Evolutionary conservation across 768 basidiomycete species (phyloP).

Genomic region (Pholiota microspora): DNA sequence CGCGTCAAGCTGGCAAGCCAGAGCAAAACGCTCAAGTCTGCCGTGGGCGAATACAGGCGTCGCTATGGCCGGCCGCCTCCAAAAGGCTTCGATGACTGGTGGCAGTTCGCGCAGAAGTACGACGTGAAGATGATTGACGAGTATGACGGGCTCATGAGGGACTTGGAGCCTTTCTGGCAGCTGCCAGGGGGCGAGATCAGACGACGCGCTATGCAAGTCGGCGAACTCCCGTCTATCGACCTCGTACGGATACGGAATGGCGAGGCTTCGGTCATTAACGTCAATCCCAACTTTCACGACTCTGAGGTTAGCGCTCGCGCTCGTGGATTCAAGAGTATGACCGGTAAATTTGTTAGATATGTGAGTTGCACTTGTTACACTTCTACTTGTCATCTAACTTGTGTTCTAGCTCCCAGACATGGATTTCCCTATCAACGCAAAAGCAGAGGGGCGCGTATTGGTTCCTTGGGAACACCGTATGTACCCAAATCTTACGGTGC

Average conservation of each 20-base stretch:
- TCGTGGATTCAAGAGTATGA: conserved; percentile 71
- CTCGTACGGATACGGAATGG: conserved; percentile 79
- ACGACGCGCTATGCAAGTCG: conserved; percentile 61
- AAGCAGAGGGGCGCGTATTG: conserved; percentile 90
- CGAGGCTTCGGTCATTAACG: conserved; percentile 52
- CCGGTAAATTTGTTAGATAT: conserved; percentile 63
- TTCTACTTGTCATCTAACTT: not conserved
- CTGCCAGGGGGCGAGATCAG: conserved; percentile 72
- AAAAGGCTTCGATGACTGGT: conserved; percentile 91
- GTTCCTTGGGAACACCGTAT: conserved; percentile 88
- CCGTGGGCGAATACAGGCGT: conserved; percentile 77
- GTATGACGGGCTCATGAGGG: conserved; percentile 76
- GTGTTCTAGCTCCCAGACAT: conserved; percentile 77
- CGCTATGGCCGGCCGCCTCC: conserved; percentile 83
- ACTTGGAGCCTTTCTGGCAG: conserved; percentile 84
- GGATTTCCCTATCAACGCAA: conserved; percentile 92
- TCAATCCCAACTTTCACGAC: conserved; percentile 59
- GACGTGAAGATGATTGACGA: conserved; percentile 84
- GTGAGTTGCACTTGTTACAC: conserved; percentile 35
- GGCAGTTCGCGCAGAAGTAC: conserved; percentile 70
- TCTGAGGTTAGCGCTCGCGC: conserved; percentile 77
- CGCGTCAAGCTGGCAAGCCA: conserved; percentile 65
- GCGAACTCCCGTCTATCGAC: conserved; percentile 79
- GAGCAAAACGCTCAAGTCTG: conserved; percentile 74
- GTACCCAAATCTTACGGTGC: conserved; percentile 66